Base-by-base conservation (phyloP, 176 grass and related monocot species). In the Hordeum marinum region DNA sequence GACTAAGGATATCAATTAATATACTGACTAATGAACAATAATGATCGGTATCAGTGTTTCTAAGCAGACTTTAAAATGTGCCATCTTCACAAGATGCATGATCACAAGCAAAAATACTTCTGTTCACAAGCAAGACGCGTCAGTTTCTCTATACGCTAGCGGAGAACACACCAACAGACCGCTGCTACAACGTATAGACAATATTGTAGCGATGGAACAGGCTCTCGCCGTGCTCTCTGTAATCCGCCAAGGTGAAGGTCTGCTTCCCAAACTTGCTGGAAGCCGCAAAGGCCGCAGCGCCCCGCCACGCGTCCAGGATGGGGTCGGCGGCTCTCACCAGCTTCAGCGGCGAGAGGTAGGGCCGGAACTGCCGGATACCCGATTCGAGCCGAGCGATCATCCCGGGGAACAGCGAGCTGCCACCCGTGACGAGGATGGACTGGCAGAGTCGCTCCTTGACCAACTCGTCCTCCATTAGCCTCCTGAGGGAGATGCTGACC, bases 261-360 rank as follows among this genome's bases (percentile, higher is more conserved):
- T 96, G 93, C 21, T 58, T 87, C 42, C 82, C 60, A 77, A 96
- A 99, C 21, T 73, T 73, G 54, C 67, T 67, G 18, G 96, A 99
- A 17, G 83, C 74, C 1, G 91, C 96, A 36, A 89, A 96, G 10
- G 83, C 66, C 2, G 94, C 82, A 8, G 94, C 96, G n/a, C 94
- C 96, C 42, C 84, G 90, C 96, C 96, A 99, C 29, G 94, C 94
- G 24, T 99, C 96, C 34, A 92, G 76, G 67, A 96, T 68, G 13
- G 91, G 90, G 36, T 99, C 90, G 9, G 58, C 81, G 20, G 94
- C 94, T 82, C 82, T 86, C 7, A 94, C 81, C 4, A 99, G 67
- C 83, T 87, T 94, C 54, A 99, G 69, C 25, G 91, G 91, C 17
- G 96, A 68, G 1, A 94, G 89, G 64, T 99, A 96, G 1, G 96